Conservation (phyloP, 106 monocot species). For the Dendrobium catenatum region DNA sequence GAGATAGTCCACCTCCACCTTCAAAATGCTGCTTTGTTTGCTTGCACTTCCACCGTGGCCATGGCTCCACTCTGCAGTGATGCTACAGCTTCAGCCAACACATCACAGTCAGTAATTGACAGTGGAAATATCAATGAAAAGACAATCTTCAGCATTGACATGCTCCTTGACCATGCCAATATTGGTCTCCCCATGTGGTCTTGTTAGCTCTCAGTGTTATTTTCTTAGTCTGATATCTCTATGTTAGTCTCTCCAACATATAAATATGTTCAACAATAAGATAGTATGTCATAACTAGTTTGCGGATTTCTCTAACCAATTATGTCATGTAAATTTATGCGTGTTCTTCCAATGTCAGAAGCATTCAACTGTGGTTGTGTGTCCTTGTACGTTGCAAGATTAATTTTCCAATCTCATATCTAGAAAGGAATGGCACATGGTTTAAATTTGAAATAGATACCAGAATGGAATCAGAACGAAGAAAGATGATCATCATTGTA, state of each 20-base stretch:
- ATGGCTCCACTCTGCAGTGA: not conserved
- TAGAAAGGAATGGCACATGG: too few species aligned
- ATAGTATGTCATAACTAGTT: not conserved
- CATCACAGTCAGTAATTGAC: not conserved
- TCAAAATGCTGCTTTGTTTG: slow-evolving; percentile 17
- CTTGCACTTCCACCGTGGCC: slow-evolving; percentile 7
- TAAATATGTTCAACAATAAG: not conserved
- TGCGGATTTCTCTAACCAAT: too few species aligned
- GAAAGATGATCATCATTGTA: too few species aligned
- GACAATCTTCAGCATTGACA: slow-evolving; percentile 11
- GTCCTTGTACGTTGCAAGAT: too few species aligned
- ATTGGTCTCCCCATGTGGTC: slow-evolving; percentile 24
- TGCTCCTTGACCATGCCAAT: slow-evolving; percentile 14
- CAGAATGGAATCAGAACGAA: too few species aligned
- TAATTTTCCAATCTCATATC: too few species aligned
- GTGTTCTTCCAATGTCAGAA: too few species aligned
- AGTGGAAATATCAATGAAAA: not conserved
- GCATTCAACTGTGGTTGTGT: too few species aligned
- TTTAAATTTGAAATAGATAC: too few species aligned
- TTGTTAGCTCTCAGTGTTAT: slow-evolving; percentile 7
- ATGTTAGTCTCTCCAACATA: too few species aligned
- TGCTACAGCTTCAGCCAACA: not conserved
- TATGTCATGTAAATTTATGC: too few species aligned
- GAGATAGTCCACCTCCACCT: slow-evolving; percentile 41
- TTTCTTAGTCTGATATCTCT: not conserved